phyloP scores from a whole-genome alignment of 2,329 filamentous ascomycete genomes.

The Ceratocystis smalleyi region DNA sequence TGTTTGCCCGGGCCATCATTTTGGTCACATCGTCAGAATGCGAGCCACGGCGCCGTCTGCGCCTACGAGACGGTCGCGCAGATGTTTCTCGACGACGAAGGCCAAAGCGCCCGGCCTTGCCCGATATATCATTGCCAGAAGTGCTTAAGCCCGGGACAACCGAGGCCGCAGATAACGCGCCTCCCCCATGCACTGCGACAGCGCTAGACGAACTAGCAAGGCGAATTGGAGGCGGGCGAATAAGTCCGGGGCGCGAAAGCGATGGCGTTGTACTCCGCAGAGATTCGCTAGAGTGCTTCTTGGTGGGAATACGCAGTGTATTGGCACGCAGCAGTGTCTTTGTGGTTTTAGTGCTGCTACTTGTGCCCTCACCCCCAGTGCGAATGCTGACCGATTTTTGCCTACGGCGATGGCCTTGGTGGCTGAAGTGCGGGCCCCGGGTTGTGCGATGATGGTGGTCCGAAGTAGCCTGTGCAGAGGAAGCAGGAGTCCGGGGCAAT shows the following conservation, averaged over 20 bases:
- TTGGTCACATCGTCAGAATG: conserved; percentile 80
- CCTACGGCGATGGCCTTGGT: conserved; percentile 11
- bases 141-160: neutral
- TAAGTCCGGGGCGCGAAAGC: conserved; percentile 13
- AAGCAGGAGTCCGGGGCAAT: neutral
- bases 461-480: conserved; percentile 7
- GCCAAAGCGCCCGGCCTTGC: conserved; percentile 32
- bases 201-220: neutral
- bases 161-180: neutral
- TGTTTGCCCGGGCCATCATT: conserved; percentile 90
- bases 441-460: neutral
- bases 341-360: conserved; percentile 15
- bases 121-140: neutral
- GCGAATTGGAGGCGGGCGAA: conserved; percentile 20
- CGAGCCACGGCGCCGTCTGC: conserved; percentile 24
- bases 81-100: conserved; percentile 34
- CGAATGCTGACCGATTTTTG: conserved; percentile 36
- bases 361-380: conserved; percentile 27
- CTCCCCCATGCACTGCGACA: neutral
- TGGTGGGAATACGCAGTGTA: conserved; percentile 31
- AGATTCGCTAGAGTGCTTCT: conserved; percentile 42
- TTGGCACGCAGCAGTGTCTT: conserved; percentile 27
- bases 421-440: conserved; percentile 1
- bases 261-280: conserved; percentile 27
- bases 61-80: conserved; percentile 31